Conservation (phyloP, 306 rosid species). For the Neltuma alba region DNA sequence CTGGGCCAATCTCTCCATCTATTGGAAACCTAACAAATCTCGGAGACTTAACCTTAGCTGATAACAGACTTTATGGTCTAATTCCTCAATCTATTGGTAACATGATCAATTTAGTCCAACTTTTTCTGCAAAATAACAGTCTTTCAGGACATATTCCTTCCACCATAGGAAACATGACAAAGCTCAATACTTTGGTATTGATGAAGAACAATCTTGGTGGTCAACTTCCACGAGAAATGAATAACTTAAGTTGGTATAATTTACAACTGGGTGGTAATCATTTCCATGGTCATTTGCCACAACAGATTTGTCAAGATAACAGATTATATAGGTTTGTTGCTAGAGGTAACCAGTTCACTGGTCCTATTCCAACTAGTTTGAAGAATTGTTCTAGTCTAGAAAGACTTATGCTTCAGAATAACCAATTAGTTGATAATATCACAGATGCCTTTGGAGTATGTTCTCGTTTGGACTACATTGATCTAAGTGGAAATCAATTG, state of each 20-base stretch:
- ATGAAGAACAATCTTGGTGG: slow-evolving; percentile 22
- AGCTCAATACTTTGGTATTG: accelerated
- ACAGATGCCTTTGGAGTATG: neutral
- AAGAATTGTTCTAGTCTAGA: neutral
- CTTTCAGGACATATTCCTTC: neutral
- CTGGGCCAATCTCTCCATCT: neutral
- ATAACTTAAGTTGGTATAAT: neutral
- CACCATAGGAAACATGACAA: slow-evolving; percentile 10
- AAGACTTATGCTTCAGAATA: neutral
- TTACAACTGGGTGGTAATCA: neutral
- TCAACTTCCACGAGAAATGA: slow-evolving; percentile 13
- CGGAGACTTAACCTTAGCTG: accelerated
- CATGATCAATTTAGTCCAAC: neutral
- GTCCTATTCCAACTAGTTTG: neutral
- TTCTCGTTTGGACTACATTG: neutral
- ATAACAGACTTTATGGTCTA: neutral
- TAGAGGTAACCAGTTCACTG: neutral
- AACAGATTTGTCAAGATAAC: neutral
- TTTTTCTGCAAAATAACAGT: neutral
- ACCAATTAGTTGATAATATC: neutral
- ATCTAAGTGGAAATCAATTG: neutral
- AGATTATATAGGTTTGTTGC: accelerated
- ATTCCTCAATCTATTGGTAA: neutral
- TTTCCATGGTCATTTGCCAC: neutral
- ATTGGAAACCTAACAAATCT: neutral